These are phyloP conservation scores for Axilococcus clingmanii DNA, from an alignment of 139 green algal genomes.

Conservation along the genomic window DNA sequence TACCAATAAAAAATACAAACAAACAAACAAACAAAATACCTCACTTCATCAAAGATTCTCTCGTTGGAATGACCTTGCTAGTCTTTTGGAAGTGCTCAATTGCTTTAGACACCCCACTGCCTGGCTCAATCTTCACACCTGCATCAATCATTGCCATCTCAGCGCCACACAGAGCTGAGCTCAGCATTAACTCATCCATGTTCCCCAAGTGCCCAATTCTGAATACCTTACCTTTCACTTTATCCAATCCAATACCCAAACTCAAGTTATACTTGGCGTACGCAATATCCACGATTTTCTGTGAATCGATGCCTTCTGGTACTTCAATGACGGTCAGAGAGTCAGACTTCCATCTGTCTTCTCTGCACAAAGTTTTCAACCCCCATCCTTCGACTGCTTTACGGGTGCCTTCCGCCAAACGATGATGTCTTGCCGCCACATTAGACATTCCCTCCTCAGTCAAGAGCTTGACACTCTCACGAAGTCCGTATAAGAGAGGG, in stretches of 20 bases:
- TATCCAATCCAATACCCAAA: slow-evolving; percentile 83
- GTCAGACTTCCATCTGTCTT: slow-evolving; percentile 77
- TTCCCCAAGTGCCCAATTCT: slow-evolving; percentile 95
- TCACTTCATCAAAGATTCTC: slow-evolving; percentile 31
- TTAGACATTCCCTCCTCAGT: slow-evolving; percentile 80
- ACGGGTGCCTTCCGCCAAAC: slow-evolving; percentile 65
- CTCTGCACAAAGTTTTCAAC: slow-evolving; percentile 83
- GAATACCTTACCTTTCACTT: slow-evolving; percentile 90
- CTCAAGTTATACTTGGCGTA: slow-evolving; percentile 93
- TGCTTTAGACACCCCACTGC: slow-evolving; percentile 61
- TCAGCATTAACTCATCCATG: slow-evolving; percentile 95
- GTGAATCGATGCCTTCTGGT: slow-evolving; percentile 75
- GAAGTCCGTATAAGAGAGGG: slow-evolving; percentile 84
- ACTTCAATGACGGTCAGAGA: slow-evolving; percentile 87
- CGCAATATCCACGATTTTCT: slow-evolving; percentile 76
- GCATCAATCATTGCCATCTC: slow-evolving; percentile 91
- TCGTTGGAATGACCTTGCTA: slow-evolving; percentile 54
- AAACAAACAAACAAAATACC: not conserved
- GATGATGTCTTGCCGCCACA: slow-evolving; percentile 75
- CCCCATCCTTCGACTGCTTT: slow-evolving; percentile 83
- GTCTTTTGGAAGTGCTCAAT: slow-evolving; percentile 75
- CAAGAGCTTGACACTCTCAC: slow-evolving; percentile 62
- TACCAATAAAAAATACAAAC: not conserved
- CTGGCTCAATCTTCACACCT: slow-evolving; percentile 59
- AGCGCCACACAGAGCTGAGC: slow-evolving; percentile 63